A percentile compares a stretch with the other conserved stretches of the same genome.
Conservation (phyloP, 768 basidiomycete genomes). For the Tephrocybe sp. region DNA sequence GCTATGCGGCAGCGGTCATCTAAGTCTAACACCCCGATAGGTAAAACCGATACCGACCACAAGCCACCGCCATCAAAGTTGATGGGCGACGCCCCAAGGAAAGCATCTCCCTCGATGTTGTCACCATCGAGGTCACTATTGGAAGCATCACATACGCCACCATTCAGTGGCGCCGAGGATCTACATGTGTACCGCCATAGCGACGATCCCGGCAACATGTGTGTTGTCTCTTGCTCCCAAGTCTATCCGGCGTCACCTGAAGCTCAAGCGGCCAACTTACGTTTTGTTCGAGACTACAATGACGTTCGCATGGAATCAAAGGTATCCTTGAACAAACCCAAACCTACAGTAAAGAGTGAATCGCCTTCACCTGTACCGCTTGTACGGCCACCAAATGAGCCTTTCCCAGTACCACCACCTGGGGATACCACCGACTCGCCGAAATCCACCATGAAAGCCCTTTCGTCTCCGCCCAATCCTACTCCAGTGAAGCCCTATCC, state of each 20-base stretch:
- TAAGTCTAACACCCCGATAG: neutral
- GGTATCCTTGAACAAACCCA: neutral
- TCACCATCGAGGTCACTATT: neutral
- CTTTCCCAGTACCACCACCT: no score
- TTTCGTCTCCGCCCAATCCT: no score
- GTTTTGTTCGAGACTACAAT: constrained; percentile 20
- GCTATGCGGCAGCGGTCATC: constrained; percentile 1
- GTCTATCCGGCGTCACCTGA: constrained; percentile 20
- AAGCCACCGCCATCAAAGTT: neutral
- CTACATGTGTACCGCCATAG: constrained; percentile 22
- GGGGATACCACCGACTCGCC: neutral
- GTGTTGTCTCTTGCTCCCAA: constrained; percentile 18
- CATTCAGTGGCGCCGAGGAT: constrained; percentile 2
- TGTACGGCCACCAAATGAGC: no score
- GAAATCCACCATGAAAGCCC: neutral
- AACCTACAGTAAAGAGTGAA: constrained; percentile 3
- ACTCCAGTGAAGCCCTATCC: no score
- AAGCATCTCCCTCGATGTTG: neutral
- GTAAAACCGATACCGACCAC: neutral
- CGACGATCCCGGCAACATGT: constrained; percentile 26
- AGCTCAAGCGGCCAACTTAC: constrained; percentile 27
- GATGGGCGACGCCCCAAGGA: neutral
- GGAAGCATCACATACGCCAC: neutral
- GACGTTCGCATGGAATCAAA: constrained; percentile 12
- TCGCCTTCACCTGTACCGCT: neutral